Conservation (phyloP, 495 filamentous ascomycete genomes). For the Neurospora sublineolata region DNA sequence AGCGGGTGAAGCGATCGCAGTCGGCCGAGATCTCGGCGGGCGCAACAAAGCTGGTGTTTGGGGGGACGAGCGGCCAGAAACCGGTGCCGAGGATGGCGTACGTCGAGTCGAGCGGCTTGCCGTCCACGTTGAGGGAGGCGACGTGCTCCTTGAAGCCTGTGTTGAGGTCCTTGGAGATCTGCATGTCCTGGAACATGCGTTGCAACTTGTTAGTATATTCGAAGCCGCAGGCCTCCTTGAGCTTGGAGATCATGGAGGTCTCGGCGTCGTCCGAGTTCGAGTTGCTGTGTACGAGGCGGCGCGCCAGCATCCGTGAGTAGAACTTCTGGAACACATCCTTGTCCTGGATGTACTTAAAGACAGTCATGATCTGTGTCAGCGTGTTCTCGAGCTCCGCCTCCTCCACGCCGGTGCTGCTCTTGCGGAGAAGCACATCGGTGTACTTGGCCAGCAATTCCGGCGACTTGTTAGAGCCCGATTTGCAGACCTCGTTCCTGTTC, state of each 20-base stretch:
- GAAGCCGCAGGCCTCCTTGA: slow-evolving; percentile 97
- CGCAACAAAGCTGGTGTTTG: slow-evolving; percentile 73
- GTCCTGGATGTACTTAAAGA: slow-evolving; percentile 99
- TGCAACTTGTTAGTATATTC: slow-evolving; percentile 99
- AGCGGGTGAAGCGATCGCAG: slow-evolving; percentile 76
- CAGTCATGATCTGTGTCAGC: slow-evolving; percentile 93
- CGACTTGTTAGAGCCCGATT: slow-evolving; percentile 79
- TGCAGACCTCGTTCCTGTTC: slow-evolving; percentile 92
- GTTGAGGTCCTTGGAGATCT: slow-evolving; percentile 96
- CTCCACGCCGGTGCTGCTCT: slow-evolving; percentile 80
- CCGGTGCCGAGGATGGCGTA: slow-evolving; percentile 90
- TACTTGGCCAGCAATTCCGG: slow-evolving; percentile 93
- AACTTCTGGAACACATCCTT: slow-evolving; percentile 99
- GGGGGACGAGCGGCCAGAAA: slow-evolving; percentile 89
- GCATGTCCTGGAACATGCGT: slow-evolving; percentile 99
- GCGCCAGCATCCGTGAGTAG: slow-evolving; percentile 92
- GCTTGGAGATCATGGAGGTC: slow-evolving; percentile 97
- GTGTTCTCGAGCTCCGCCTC: slow-evolving; percentile 87
- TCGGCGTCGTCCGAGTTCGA: slow-evolving; percentile 96
- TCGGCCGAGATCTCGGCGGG: slow-evolving; percentile 77
- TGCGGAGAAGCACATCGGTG: slow-evolving; percentile 86
- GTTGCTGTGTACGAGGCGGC: slow-evolving; percentile 84
- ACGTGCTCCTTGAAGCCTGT: slow-evolving; percentile 57
- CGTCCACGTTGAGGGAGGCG: slow-evolving; percentile 30
- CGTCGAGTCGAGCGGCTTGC: slow-evolving; percentile 50